Percentiles rank a stretch among this genome's conserved stretches.
Evolutionary conservation across 2,329 filamentous ascomycete genomes (phyloP).

Genomic region (Phaeosphaeria sp.): DNA sequence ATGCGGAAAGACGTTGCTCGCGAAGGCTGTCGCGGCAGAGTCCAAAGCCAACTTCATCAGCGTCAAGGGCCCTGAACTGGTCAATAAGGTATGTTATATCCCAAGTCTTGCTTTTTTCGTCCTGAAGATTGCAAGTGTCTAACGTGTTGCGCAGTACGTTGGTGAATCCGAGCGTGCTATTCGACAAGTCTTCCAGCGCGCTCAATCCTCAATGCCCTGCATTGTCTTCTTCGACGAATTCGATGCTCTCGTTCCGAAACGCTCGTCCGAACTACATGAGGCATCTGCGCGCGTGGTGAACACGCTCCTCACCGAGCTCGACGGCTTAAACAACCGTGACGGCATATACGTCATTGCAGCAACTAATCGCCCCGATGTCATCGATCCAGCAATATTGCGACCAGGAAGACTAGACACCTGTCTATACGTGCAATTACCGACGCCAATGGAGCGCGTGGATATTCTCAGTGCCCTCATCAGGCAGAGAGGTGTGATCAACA

Average conservation of each 20-base stretch:
- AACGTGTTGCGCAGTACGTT: constrained; percentile 67
- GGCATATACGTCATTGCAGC: constrained; percentile 95
- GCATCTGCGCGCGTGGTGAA: constrained; percentile 91
- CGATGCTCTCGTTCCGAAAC: constrained; percentile 86
- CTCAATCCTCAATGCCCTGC: constrained; percentile 84
- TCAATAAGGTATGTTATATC: constrained; percentile 73
- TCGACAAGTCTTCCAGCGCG: constrained; percentile 87
- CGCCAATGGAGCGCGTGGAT: constrained; percentile 78
- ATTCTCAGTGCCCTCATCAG: constrained; percentile 75
- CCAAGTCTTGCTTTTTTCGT: no score
- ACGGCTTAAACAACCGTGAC: constrained; percentile 78
- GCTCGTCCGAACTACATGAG: constrained; percentile 79
- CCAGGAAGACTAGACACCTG: constrained; percentile 87
- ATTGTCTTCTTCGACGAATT: constrained; percentile 99
- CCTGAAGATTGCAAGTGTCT: background rate
- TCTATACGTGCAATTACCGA: constrained; percentile 89
- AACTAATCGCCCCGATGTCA: constrained; percentile 95
- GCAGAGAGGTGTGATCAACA: constrained; percentile 57
- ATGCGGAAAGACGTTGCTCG: constrained; percentile 94
- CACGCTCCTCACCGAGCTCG: constrained; percentile 90
- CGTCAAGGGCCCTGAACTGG: constrained; percentile 92
- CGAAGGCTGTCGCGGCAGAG: constrained; percentile 95
- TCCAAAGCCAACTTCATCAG: constrained; percentile 98
- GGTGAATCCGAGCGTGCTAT: constrained; percentile 95
- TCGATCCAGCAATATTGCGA: constrained; percentile 92